These are phyloP conservation scores for Anisodus tanguticus DNA, from an alignment of 257 asterid species.

Conservation along the genomic window DNA sequence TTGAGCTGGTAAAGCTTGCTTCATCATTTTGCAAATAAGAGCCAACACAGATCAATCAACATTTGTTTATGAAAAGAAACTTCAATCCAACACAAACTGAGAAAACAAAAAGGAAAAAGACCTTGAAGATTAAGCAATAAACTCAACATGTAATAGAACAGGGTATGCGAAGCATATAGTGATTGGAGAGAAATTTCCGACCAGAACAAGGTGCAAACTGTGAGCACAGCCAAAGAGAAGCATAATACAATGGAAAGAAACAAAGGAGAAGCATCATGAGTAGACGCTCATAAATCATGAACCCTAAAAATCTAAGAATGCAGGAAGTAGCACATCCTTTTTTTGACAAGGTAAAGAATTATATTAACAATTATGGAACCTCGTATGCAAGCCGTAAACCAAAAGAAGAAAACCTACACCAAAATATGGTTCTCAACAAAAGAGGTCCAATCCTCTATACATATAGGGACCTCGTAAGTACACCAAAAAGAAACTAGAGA, in stretches of 20 bases:
- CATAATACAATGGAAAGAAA: slow-evolving; percentile 12
- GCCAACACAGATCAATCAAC: background rate
- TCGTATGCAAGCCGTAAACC: no score
- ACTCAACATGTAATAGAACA: slow-evolving; percentile 1
- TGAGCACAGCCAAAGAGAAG: background rate
- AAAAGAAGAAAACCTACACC: no score
- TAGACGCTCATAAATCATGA: slow-evolving; percentile 2
- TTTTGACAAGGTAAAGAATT: no score
- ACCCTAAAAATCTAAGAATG: slow-evolving; percentile 21
- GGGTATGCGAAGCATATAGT: background rate
- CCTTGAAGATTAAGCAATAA: background rate
- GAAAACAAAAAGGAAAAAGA: background rate
- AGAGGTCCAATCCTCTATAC: no score
- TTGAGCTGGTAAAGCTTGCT: background rate
- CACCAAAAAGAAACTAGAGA: no score
- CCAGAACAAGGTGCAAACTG: slow-evolving; percentile 3
- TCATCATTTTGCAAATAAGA: slow-evolving; percentile 17
- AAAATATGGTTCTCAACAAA: no score
- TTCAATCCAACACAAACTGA: background rate
- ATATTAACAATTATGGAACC: no score
- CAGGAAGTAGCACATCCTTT: background rate
- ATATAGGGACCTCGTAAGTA: no score
- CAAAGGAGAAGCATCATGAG: slow-evolving; percentile 24
- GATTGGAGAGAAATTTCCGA: slow-evolving; percentile 1
- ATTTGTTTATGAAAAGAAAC: slow-evolving; percentile 5